These are phyloP conservation scores for Daldinia grandis DNA, from an alignment of 495 filamentous ascomycete species.

Conservation along the genomic window DNA sequence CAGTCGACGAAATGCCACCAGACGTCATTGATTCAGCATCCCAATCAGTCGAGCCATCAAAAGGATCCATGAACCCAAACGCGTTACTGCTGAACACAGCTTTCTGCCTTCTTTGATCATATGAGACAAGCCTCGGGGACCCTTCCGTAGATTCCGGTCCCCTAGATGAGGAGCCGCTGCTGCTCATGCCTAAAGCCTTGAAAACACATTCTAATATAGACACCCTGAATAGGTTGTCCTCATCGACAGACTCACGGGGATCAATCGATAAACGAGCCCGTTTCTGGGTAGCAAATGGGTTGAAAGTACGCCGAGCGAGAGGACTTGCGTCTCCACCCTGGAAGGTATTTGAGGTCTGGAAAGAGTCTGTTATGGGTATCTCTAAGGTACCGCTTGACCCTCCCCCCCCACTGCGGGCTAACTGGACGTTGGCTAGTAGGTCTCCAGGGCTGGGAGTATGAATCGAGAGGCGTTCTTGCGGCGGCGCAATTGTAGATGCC, in stretches of 20 bases:
- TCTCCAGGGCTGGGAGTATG: slow-evolving; percentile 74
- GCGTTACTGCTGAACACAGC: slow-evolving; percentile 83
- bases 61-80: slow-evolving; percentile 93
- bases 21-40: slow-evolving; percentile 87
- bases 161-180: slow-evolving; percentile 68
- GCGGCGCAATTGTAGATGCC: slow-evolving; percentile 42
- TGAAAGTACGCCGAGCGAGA: slow-evolving; percentile 64
- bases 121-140: slow-evolving; percentile 85
- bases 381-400: slow-evolving; percentile 45
- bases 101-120: slow-evolving; percentile 84
- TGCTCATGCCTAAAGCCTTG: slow-evolving; percentile 87
- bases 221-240: slow-evolving; percentile 86
- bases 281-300: slow-evolving; percentile 66
- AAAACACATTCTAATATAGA: slow-evolving; percentile 95
- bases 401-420: slow-evolving; percentile 65
- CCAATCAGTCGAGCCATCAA: slow-evolving; percentile 80
- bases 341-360: slow-evolving; percentile 39
- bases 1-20: slow-evolving; percentile 56
- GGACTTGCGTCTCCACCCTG: slow-evolving; percentile 57
- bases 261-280: slow-evolving; percentile 63
- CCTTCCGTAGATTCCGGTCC: slow-evolving; percentile 77
- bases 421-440: slow-evolving; percentile 79
- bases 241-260: slow-evolving; percentile 79
- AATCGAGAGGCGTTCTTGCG: slow-evolving; percentile 48
- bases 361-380: slow-evolving; percentile 52